Conservation (phyloP, 1,284 basidiomycete species). For the Vanrija humicola region DNA sequence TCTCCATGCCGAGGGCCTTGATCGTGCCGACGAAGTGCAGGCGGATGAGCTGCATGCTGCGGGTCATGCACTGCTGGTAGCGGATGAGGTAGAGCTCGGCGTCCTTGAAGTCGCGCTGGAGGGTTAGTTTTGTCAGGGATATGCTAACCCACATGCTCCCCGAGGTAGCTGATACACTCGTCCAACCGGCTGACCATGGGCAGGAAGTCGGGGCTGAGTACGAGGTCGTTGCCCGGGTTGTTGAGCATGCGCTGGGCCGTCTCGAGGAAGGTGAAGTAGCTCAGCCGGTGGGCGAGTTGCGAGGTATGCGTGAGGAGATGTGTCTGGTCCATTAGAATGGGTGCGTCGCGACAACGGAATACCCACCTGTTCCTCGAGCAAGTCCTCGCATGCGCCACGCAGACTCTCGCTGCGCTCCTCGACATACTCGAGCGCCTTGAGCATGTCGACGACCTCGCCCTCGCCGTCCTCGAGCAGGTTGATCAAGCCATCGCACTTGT, state of each 20-base stretch:
- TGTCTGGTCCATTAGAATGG: constrained; percentile 51
- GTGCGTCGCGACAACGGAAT: background rate
- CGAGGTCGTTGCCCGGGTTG: constrained; percentile 82
- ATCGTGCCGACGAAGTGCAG: constrained; percentile 86
- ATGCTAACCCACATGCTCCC: constrained; percentile 64
- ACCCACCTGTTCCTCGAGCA: constrained; percentile 77
- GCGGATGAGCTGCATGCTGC: constrained; percentile 92
- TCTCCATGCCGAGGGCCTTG: constrained; percentile 66
- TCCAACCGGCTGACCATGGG: constrained; percentile 91
- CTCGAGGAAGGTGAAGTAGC: constrained; percentile 89
- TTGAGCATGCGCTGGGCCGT: constrained; percentile 85
- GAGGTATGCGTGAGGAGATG: constrained; percentile 69
- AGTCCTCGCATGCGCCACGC: constrained; percentile 81
- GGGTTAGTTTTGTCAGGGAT: background rate
- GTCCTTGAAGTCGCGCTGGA: constrained; percentile 79
- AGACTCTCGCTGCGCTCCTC: constrained; percentile 81
- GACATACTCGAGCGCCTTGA: constrained; percentile 74
- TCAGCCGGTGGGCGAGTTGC: constrained; percentile 69
- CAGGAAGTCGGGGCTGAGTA: constrained; percentile 80
- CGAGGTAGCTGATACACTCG: constrained; percentile 83
- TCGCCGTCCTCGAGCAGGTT: constrained; percentile 68
- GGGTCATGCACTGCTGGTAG: constrained; percentile 92
- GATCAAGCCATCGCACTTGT: constrained; percentile 67
- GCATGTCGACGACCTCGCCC: constrained; percentile 69
- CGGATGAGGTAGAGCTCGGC: constrained; percentile 85